Evolutionary conservation across 2,329 filamentous ascomycete species (phyloP).

Genomic region (Colletotrichum spaethianum): DNA sequence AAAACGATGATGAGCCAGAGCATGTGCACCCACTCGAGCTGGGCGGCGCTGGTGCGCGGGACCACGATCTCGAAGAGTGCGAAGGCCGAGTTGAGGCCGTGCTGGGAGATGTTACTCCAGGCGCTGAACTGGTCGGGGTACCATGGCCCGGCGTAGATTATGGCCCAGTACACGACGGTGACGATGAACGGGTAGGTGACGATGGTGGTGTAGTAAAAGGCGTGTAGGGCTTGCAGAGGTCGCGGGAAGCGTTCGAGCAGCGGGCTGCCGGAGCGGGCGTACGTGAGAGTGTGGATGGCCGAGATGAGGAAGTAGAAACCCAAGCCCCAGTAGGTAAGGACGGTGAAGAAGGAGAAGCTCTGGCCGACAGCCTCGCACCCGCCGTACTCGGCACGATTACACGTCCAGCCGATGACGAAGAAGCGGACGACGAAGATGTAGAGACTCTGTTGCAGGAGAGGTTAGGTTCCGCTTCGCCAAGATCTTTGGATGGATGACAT

Average conservation of each 20-base stretch:
- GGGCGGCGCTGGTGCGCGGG: slow-evolving; percentile 73
- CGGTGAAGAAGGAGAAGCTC: slow-evolving; percentile 87
- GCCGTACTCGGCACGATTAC: slow-evolving; percentile 60
- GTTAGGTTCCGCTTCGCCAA: slow-evolving; percentile 8
- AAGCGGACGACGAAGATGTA: slow-evolving; percentile 81
- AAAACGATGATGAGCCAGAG: slow-evolving; percentile 78
- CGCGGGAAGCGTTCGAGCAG: slow-evolving; percentile 74
- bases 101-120: slow-evolving; percentile 80
- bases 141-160: slow-evolving; percentile 69
- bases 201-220: slow-evolving; percentile 74
- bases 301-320: slow-evolving; percentile 83
- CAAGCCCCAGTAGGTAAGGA: slow-evolving; percentile 85
- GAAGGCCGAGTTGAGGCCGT: slow-evolving; percentile 81
- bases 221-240: slow-evolving; percentile 75
- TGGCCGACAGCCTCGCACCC: slow-evolving; percentile 63
- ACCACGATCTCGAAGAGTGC: slow-evolving; percentile 83
- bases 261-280: slow-evolving; percentile 67
- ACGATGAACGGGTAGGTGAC: slow-evolving; percentile 78
- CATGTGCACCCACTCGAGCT: slow-evolving; percentile 72
- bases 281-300: slow-evolving; percentile 78
- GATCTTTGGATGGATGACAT: not conserved
- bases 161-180: slow-evolving; percentile 78
- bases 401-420: slow-evolving; percentile 77
- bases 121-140: slow-evolving; percentile 58
- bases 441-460: slow-evolving; percentile 58